Base-by-base conservation (phyloP, 2,329 filamentous ascomycete species). In the Aspergillus aculeatinus region DNA sequence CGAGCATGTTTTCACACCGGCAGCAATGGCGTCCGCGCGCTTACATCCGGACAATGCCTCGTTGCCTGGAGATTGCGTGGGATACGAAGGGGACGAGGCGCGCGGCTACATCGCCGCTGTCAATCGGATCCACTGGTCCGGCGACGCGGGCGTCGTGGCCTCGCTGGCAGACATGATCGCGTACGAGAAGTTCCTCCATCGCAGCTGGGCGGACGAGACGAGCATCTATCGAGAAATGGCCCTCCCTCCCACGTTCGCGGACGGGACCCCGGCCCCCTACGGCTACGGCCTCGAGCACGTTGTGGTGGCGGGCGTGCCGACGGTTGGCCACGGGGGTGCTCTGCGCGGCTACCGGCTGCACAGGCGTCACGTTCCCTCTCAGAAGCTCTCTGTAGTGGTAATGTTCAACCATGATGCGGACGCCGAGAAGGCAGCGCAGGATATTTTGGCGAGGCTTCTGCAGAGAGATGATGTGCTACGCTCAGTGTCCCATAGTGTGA, bases 111-210 rank as follows among this genome's bases (percentile, higher is more conserved):
- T 71, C 3, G 67, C 72, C 1, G 76, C 73, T 3, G 56, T 68
- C 12, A 81, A 81, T 56, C 69, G 70, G 0, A 80, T 81, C 51
- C 77, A 81, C 60, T 81, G 79, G 79, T 72, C 78, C 19, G 79
- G 78, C 3, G 79, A 81, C 67, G 79, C 79, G 5, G 79, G 79
- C 7, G 67, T 80, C 12, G 76, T 75, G 3, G 79, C 77, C 52
- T 76, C 77, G 5, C 72, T 81, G 2, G 65, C 68, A n/a, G 79
- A 81, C 62, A 80, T 81, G 79, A 72, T 80, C 53, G 76, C 76
- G 0, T 81, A 79, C 58, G 79, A 81, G 62, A 70, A 74, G 60
- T 77, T 74, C 62, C 63, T 81, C 14, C 70, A 80, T 55, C 62
- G 59, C 35, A 68, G 67, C 4, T 68, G 65, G 50, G 60, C 65